A percentile compares a stretch with the other conserved stretches of the same genome.
phyloP scores from a whole-genome alignment of 2,329 filamentous ascomycete species.

The Verticillium alfalfae region DNA sequence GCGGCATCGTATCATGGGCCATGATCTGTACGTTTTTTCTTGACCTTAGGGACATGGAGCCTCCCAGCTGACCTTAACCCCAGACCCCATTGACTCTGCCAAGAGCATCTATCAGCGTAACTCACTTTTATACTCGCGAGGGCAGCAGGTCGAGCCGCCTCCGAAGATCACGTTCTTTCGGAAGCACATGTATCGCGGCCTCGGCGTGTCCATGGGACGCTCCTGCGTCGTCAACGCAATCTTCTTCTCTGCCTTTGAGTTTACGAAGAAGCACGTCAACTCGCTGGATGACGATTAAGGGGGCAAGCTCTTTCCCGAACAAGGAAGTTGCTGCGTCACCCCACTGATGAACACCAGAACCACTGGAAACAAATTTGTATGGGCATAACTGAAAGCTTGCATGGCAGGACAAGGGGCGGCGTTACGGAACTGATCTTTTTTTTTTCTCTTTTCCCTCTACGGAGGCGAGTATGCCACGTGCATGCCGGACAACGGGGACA shows the following conservation, averaged over 20 bases:
- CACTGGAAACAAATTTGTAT: neutral
- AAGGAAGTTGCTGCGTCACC: neutral
- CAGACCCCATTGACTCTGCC: conserved; percentile 70
- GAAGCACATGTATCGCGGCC: conserved; percentile 72
- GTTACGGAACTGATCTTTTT: neutral
- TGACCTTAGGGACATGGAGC: conserved; percentile 1
- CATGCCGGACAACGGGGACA: neutral
- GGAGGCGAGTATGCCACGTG: neutral
- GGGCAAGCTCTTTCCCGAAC: neutral
- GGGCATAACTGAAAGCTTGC: neutral
- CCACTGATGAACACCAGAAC: neutral
- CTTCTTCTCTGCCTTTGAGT: conserved; percentile 85
- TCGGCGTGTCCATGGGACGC: conserved; percentile 77
- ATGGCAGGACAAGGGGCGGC: neutral
- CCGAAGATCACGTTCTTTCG: conserved; percentile 77
- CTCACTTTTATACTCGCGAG: conserved; percentile 63
- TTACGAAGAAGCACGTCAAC: conserved; percentile 66
- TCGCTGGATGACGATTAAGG: conserved; percentile 37
- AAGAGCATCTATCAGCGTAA: conserved; percentile 85
- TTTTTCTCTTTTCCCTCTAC: neutral
- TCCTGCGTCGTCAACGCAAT: conserved; percentile 82
- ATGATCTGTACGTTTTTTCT: conserved; percentile 54
- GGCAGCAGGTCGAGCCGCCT: conserved; percentile 56
- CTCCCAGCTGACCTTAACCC: conserved; percentile 2
- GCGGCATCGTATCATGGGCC: conserved; percentile 80